Percentiles rank a stretch among this genome's conserved stretches.
phyloP scores from a whole-genome alignment of 2,329 filamentous ascomycete genomes.

The Scedosporium boydii region DNA sequence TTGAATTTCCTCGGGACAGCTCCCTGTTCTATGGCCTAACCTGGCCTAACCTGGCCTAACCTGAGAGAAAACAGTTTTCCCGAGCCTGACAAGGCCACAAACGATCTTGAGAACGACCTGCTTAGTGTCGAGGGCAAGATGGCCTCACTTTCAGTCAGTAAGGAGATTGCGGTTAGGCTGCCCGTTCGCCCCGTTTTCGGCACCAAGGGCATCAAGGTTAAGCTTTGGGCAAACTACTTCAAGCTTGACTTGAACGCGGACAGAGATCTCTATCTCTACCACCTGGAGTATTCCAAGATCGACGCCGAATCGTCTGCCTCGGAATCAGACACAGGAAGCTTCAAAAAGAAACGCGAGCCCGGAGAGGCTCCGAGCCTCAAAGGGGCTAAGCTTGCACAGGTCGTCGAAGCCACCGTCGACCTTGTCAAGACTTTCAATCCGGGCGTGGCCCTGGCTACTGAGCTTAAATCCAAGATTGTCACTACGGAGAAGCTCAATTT shows the following conservation, averaged over 20 bases:
- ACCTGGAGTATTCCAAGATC: slow-evolving; percentile 25
- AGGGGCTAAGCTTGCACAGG: slow-evolving; percentile 4
- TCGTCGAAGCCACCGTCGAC: slow-evolving; percentile 25
- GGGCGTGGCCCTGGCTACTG: slow-evolving; percentile 29
- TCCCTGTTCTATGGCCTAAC: slow-evolving; percentile 12
- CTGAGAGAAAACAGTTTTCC: slow-evolving; percentile 12
- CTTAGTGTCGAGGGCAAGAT: slow-evolving; percentile 19
- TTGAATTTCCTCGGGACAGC: slow-evolving; percentile 13
- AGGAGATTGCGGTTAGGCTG: slow-evolving; percentile 23
- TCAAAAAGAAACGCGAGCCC: slow-evolving; percentile 9
- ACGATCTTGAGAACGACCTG: slow-evolving; percentile 30
- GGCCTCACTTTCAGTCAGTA: slow-evolving; percentile 25
- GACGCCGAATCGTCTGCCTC: slow-evolving; percentile 4
- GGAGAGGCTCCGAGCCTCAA: slow-evolving; percentile 9
- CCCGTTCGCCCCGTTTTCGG: slow-evolving; percentile 42
- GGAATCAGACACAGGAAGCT: slow-evolving; percentile 7
- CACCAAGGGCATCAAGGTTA: slow-evolving; percentile 27
- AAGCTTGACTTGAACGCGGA: slow-evolving; percentile 27
- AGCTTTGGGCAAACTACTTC: slow-evolving; percentile 48
- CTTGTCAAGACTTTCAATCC: slow-evolving; percentile 22
- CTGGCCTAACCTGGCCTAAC: slow-evolving; percentile 13
- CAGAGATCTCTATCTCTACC: slow-evolving; percentile 33
- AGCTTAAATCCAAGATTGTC: slow-evolving; percentile 39
- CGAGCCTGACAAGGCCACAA: slow-evolving; percentile 17
- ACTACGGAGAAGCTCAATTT: slow-evolving; percentile 6